phyloP scores from a whole-genome alignment of 306 rosid genomes.

The Fagus sylvatica region DNA sequence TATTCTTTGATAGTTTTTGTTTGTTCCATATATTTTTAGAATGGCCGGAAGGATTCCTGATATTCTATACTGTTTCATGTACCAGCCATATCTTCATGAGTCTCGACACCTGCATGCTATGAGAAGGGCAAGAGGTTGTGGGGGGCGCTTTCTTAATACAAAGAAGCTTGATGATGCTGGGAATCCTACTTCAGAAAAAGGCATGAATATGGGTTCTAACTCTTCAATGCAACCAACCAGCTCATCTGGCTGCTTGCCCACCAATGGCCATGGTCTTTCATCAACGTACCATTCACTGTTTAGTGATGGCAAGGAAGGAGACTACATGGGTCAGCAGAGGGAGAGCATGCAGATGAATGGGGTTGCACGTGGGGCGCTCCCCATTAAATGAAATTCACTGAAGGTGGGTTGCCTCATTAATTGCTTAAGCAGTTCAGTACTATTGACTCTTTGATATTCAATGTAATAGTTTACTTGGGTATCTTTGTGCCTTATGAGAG shows the following conservation, averaged over 20 bases:
- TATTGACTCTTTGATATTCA: neutral
- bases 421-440: slow-evolving; percentile 24
- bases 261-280: slow-evolving; percentile 30
- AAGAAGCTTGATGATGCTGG: slow-evolving; percentile 50
- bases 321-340: slow-evolving; percentile 43
- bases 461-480: neutral
- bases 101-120: slow-evolving; percentile 86
- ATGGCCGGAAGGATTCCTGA: slow-evolving; percentile 6
- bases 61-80: slow-evolving; percentile 10
- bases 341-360: slow-evolving; percentile 47
- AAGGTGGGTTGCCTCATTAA: slow-evolving; percentile 30
- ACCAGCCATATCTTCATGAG: slow-evolving; percentile 90
- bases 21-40: neutral
- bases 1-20: too few species aligned
- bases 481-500: slow-evolving; percentile 24
- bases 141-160: slow-evolving; percentile 84
- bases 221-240: slow-evolving; percentile 26
- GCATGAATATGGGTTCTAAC: slow-evolving; percentile 28
- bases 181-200: slow-evolving; percentile 30
- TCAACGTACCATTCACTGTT: slow-evolving; percentile 41
- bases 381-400: slow-evolving; percentile 39
- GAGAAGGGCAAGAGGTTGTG: slow-evolving; percentile 87
- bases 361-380: slow-evolving; percentile 45
- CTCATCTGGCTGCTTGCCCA: slow-evolving; percentile 8
- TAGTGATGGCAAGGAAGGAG: slow-evolving; percentile 36